These are phyloP conservation scores for Aspergillus pseudonomiae DNA, from an alignment of 2,329 filamentous ascomycete genomes.

Conservation along the genomic window DNA sequence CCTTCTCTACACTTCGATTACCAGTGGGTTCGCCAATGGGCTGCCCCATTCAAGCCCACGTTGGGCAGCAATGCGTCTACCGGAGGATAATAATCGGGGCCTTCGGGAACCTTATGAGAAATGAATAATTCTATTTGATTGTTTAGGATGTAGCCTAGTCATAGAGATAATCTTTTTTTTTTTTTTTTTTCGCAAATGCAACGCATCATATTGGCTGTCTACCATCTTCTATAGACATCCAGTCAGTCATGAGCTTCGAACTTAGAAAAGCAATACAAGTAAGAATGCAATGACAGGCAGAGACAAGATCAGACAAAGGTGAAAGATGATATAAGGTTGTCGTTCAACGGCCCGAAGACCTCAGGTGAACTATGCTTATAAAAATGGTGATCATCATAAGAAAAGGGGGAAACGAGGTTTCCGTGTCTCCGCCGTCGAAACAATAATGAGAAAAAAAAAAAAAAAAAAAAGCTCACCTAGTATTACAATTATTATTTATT, in stretches of 20 bases:
- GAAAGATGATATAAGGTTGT: conserved; percentile 45
- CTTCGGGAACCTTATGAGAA: conserved; percentile 12
- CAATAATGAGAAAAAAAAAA: not conserved
- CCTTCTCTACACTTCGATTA: conserved; percentile 6
- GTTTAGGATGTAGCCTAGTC: conserved; percentile 2
- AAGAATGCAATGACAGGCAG: conserved; percentile 16
- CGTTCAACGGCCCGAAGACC: conserved; percentile 45
- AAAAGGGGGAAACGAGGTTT: not conserved
- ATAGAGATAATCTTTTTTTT: conserved; percentile 8
- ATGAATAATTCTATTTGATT: not conserved
- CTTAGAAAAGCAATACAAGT: conserved; percentile 10
- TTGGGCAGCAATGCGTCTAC: conserved; percentile 40
- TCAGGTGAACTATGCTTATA: conserved; percentile 50
- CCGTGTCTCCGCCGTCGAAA: not conserved
- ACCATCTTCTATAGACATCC: not conserved
- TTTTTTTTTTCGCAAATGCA: not conserved
- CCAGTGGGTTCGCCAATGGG: conserved; percentile 16
- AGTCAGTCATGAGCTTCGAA: conserved; percentile 2
- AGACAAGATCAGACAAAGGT: conserved; percentile 34
- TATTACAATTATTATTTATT: conserved; percentile 6
- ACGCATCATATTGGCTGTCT: not conserved
- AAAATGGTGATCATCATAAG: conserved; percentile 42
- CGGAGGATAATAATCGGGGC: conserved; percentile 12
- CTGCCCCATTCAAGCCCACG: conserved; percentile 21
- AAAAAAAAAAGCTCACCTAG: conserved; percentile 22